Base-by-base conservation (phyloP, 2,329 filamentous ascomycete genomes). In the Aspergillus sp. region DNA sequence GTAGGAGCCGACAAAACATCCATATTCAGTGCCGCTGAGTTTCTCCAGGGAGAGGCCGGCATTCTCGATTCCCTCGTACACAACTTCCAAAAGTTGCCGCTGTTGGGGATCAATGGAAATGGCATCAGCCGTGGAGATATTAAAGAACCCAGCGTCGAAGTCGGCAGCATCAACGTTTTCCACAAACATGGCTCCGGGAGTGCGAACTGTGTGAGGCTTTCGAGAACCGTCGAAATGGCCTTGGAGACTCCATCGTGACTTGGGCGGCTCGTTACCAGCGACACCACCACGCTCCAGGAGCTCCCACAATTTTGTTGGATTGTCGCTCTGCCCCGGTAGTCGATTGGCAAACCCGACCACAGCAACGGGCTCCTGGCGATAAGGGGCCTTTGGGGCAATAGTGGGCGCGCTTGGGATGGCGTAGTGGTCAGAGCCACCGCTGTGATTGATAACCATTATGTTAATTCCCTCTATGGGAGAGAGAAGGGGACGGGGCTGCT, bases 41-140 rank as follows among this genome's bases (percentile, higher is more conserved):
- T 51, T 46, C 30, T 59, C 60, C 27, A 63, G 58, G 50, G 49
- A 56, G 12, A 60, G 22, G 1, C 64, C 64, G 7, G 60, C 61
- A 30, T 54, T 41, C 24, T 62, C 70, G 44, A 63, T 59, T 12
- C 73, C 73, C 48, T 81, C 73, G 60, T 79, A 81, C 0, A 77
- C 74, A 1, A 67, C 68, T 60, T 80, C 73, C 5, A 70, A 40
- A 4, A 67, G 57, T 2, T 66, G 47, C 2, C 68, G 47, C 40
- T 69, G 66, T 45, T 68, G 65, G 17, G 68, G 68, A 49, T 70
- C 68, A 44, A 70, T 69, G 4, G 80, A 79, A 12, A 65, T 64
- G 15, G 63, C 68, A 27, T 70, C 68, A 4, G 20, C 46, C 2
- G 56, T 22, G 1, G 46, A 46, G 44, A 70, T 68, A 22, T 54